phyloP scores from a whole-genome alignment of 129 eudicot genomes.

The Tagetes patula region DNA sequence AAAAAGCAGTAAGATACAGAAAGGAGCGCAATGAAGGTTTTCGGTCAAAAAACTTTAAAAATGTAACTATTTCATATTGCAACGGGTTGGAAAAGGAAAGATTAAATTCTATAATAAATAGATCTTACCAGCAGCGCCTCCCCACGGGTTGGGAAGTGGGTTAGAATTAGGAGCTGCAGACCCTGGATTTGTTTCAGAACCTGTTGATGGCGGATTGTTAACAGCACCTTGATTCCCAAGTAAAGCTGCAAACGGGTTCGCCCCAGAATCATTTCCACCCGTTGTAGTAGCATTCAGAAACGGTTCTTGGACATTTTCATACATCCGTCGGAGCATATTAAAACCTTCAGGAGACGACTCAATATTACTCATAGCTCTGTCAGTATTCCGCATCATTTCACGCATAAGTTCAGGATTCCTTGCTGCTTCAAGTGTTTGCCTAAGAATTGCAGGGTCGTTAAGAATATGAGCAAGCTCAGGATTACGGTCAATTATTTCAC shows the following conservation, averaged over 20 bases:
- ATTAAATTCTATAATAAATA: not conserved
- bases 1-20: not conserved
- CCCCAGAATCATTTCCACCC: constrained; percentile 60
- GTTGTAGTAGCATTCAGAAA: constrained; percentile 86
- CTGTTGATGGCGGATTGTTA: constrained; percentile 46
- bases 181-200: constrained; percentile 52
- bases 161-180: constrained; percentile 70
- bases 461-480: constrained; percentile 84
- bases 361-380: constrained; percentile 94
- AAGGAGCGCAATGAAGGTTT: not conserved
- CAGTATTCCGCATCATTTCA: constrained; percentile 97
- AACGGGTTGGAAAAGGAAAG: not conserved
- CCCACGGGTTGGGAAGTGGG: constrained; percentile 99
- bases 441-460: constrained; percentile 63
- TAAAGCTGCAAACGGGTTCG: constrained; percentile 92
- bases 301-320: constrained; percentile 97
- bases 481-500: constrained; percentile 70
- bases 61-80: not conserved
- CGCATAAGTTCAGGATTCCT: constrained; percentile 98
- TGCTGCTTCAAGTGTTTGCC: constrained; percentile 93
- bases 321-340: constrained; percentile 96
- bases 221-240: constrained; percentile 66
- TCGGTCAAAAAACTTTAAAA: not conserved
- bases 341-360: constrained; percentile 98
- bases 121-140: constrained; percentile 50